Evolutionary conservation across 2,329 filamentous ascomycete genomes (phyloP).

Genomic region (Pleomassaria siparia): DNA sequence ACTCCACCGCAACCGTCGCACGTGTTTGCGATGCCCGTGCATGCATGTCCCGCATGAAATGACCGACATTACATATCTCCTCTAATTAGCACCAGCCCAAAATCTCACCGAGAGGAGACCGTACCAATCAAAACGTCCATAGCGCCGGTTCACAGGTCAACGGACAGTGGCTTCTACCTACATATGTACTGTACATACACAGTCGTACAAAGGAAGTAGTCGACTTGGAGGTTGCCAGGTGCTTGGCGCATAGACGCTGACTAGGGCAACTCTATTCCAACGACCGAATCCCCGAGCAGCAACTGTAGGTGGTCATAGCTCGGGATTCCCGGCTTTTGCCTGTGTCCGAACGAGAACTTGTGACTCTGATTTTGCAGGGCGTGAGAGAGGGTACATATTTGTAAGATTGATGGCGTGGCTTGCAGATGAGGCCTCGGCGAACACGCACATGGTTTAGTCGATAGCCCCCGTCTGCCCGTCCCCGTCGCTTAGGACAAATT

Average conservation of each 20-base stretch:
- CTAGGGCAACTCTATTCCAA: neutral
- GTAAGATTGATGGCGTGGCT: constrained; percentile 1
- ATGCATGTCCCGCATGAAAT: too few species aligned
- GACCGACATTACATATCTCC: too few species aligned
- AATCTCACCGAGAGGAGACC: neutral
- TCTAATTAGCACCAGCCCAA: too few species aligned
- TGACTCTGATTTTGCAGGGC: neutral
- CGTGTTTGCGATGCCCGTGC: too few species aligned
- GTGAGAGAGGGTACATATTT: too few species aligned
- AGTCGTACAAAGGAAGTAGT: too few species aligned
- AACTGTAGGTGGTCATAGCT: neutral
- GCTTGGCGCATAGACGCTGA: neutral
- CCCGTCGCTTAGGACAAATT: neutral
- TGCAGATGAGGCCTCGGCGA: neutral
- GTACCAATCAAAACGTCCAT: neutral
- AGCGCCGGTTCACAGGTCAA: too few species aligned
- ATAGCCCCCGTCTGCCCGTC: neutral
- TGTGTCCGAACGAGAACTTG: neutral
- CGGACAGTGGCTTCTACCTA: too few species aligned
- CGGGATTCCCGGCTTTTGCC: neutral
- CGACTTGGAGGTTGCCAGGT: too few species aligned
- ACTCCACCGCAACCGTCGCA: too few species aligned
- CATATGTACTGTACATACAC: too few species aligned
- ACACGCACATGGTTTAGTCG: neutral
- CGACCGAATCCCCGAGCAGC: neutral